These are phyloP conservation scores for Saccharomycopsis hybrid DNA, from an alignment of 1,139 yeast species.

Conservation along the genomic window DNA sequence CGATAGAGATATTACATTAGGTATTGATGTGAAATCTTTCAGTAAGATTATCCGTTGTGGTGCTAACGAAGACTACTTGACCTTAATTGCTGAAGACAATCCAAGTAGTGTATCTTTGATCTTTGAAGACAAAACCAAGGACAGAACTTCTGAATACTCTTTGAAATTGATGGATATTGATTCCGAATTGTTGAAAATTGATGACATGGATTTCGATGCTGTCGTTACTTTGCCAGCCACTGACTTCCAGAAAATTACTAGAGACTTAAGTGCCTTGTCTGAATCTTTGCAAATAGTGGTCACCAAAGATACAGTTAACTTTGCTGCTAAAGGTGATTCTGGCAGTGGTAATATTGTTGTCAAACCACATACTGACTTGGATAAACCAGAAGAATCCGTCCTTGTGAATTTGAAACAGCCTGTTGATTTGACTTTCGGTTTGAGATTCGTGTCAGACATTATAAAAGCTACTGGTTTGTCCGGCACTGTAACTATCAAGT, in stretches of 20 bases:
- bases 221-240: constrained; percentile 80
- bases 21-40: constrained; percentile 81
- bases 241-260: constrained; percentile 84
- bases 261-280: constrained; percentile 79
- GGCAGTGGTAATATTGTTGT: constrained; percentile 85
- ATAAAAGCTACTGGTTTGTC: constrained; percentile 86
- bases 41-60: constrained; percentile 89
- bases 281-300: constrained; percentile 84
- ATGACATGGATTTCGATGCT: constrained; percentile 88
- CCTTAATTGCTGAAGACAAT: constrained; percentile 85
- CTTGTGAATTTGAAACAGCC: constrained; percentile 79
- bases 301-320: constrained; percentile 88
- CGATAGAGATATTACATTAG: constrained; percentile 88
- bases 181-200: constrained; percentile 88
- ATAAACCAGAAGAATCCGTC: constrained; percentile 68
- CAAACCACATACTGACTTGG: constrained; percentile 79
- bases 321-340: constrained; percentile 85
- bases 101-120: constrained; percentile 78
- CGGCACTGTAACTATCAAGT: constrained; percentile 68
- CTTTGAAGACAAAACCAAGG: constrained; percentile 87
- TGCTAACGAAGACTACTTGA: constrained; percentile 80
- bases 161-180: constrained; percentile 95
- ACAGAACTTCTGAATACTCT: constrained; percentile 86
- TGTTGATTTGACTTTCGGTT: constrained; percentile 83
- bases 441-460: constrained; percentile 83